Evolutionary conservation across 805 yeast species (phyloP), one percentile per base, ranked within the genome.

Genomic region (Debaryomyces tyrocola): DNA sequence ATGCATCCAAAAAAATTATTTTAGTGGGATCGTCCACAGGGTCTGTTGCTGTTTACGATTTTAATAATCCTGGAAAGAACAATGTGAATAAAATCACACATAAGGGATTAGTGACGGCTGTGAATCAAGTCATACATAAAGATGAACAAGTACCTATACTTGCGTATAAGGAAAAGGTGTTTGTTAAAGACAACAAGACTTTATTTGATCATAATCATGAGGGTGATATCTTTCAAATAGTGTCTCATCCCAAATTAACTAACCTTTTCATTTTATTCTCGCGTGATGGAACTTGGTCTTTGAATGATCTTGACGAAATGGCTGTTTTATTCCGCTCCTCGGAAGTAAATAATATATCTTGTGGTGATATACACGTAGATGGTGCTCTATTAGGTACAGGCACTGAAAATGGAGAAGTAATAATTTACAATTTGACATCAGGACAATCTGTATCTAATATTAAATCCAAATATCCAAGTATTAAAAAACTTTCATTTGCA

Each of bases 401-500:
- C 1, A 59, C 60, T 1, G 43, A 52, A 4, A 53, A 63, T 15
- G 70, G 66, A 6, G 50, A 56, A 11, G 64, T 79, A 4, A 47
- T 56, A 2, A 64, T 80, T 4, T 69, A 62, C 51, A 75, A 73
- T 46, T 51, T 79, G 20, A 60, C 76, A 2, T 62, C 65, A 24
- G 71, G 77, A 2, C 54, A 55, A 9, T 27, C 41, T 12, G 50
- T 46, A 15, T 45, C 61, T 15, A 60, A 64, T 4, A 52, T 77
- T 20, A 48, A 50, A 1, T 52, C 61, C 1, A 58, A 55, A n/a
- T 51, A 54, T 31, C 47, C 53, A 1, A 33, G 44, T 1, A 64
- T 78, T 8, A 51, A 60, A 5, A 60, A 65, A n/a, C 46, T 83
- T 10, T 56, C 60, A 36, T 84, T 83, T 63, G 85, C 84, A 2